Evolutionary conservation across 345 rosid species (phyloP).

Genomic region (Diplotaxis tenuifolia): DNA sequence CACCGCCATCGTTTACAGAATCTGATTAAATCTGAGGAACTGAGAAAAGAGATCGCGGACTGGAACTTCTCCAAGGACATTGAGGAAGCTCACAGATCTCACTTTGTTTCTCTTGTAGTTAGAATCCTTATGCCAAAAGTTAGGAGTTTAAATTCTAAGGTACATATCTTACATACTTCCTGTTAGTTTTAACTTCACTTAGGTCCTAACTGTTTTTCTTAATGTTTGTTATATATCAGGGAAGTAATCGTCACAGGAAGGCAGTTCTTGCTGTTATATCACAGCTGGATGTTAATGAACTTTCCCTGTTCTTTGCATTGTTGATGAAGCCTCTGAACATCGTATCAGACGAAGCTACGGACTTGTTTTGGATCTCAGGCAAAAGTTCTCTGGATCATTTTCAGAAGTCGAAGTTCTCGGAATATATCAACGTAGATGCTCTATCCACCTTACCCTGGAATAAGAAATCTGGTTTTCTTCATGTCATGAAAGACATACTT

Average conservation of each 20-base stretch:
- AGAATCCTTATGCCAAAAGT: slow-evolving; percentile 74
- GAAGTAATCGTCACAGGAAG: slow-evolving; percentile 58
- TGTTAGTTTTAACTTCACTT: background rate
- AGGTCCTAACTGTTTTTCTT: background rate
- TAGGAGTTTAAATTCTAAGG: slow-evolving; percentile 69
- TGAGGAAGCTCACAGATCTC: slow-evolving; percentile 59
- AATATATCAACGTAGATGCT: slow-evolving; percentile 52
- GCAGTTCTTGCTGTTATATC: slow-evolving; percentile 74
- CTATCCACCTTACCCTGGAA: slow-evolving; percentile 54
- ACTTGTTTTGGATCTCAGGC: slow-evolving; percentile 39
- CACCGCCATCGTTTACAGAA: slow-evolving; percentile 63
- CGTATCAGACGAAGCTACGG: slow-evolving; percentile 46
- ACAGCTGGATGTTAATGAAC: slow-evolving; percentile 64
- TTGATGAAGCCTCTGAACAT: slow-evolving; percentile 67
- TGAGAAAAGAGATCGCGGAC: slow-evolving; percentile 70
- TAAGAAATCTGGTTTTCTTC: slow-evolving; percentile 64
- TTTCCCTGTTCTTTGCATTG: slow-evolving; percentile 64
- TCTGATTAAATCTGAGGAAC: slow-evolving; percentile 56
- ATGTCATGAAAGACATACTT: slow-evolving; percentile 65
- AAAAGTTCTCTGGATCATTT: slow-evolving; percentile 40
- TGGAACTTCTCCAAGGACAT: slow-evolving; percentile 77
- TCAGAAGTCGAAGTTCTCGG: slow-evolving; percentile 42
- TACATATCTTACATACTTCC: slow-evolving; percentile 24
- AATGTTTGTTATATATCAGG: slow-evolving; percentile 43
- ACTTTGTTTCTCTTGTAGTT: slow-evolving; percentile 59